phyloP scores from a whole-genome alignment of 345 rosid species.

The Pugionium cornutum region DNA sequence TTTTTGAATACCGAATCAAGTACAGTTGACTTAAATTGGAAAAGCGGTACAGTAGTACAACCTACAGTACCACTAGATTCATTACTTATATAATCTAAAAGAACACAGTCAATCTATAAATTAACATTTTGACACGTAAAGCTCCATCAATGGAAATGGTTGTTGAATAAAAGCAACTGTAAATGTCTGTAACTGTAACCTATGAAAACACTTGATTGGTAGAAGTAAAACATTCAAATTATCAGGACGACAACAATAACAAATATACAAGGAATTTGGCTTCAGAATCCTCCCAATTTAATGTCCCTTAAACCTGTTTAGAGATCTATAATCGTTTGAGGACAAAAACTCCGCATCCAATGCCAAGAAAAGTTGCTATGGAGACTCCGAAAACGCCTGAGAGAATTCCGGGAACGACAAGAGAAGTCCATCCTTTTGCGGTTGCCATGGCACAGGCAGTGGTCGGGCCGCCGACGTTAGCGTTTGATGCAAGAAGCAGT shows the following conservation, averaged over 20 bases:
- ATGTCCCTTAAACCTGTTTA: not conserved
- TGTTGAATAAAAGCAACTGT: not conserved
- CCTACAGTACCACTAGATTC: conserved; percentile 13
- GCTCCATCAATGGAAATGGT: conserved; percentile 8
- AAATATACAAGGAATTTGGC: conserved; percentile 9
- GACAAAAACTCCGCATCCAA: conserved; percentile 62
- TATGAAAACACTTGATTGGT: not conserved
- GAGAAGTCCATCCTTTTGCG: conserved; percentile 72
- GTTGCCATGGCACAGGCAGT: conserved; percentile 90
- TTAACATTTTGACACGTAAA: not conserved
- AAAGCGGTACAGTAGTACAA: conserved; percentile 39
- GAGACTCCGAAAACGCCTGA: conserved; percentile 69
- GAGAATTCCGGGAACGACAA: conserved; percentile 78
- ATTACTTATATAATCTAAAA: too few relatives aligned
- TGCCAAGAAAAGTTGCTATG: conserved; percentile 78
- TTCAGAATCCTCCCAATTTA: not conserved
- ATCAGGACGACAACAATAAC: not conserved
- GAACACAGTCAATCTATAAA: too few relatives aligned
- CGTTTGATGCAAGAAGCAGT: conserved; percentile 75
- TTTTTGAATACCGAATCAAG: not conserved
- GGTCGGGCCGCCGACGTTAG: conserved; percentile 86
- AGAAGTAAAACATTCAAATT: too few relatives aligned
- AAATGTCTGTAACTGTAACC: not conserved
- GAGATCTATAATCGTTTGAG: conserved; percentile 52
- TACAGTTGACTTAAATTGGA: conserved; percentile 34